Percentiles rank a stretch among this genome's conserved stretches.
Evolutionary conservation across 768 basidiomycete species (phyloP).

Genomic region (Suillus paluster): DNA sequence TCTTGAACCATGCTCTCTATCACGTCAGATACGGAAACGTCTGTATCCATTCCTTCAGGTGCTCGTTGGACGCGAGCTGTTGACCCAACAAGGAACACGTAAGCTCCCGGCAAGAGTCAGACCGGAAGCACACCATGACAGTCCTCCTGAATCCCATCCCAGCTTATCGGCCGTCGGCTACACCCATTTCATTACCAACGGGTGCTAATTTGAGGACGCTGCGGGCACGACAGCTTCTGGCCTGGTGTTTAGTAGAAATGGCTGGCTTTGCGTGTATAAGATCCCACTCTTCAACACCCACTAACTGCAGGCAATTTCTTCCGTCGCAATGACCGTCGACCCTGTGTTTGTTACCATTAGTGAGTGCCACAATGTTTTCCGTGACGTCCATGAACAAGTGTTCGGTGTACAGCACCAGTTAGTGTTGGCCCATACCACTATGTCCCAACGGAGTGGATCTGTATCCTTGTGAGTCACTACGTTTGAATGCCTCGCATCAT

Average conservation of each 20-base stretch:
- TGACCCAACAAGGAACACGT: too few species aligned
- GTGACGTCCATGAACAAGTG: background rate
- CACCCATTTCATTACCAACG: background rate
- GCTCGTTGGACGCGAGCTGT: background rate
- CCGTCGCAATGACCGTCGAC: background rate
- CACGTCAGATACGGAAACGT: background rate
- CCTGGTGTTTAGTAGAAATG: background rate
- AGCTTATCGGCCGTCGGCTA: background rate
- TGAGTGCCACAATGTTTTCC: background rate
- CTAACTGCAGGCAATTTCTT: background rate
- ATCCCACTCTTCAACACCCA: background rate
- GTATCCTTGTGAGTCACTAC: conserved; percentile 28
- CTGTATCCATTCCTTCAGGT: background rate
- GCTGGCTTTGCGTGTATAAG: background rate
- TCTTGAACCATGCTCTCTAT: background rate
- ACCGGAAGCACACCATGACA: too few species aligned
- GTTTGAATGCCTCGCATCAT: background rate
- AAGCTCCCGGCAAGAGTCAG: too few species aligned
- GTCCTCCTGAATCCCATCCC: too few species aligned
- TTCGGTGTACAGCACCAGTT: background rate
- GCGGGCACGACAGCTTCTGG: background rate
- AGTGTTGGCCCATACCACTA: conserved; percentile 39
- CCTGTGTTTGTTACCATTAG: background rate
- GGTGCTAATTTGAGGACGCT: conserved; percentile 1
- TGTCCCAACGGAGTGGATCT: conserved; percentile 43